Percentiles rank a stretch among this genome's conserved stretches.
phyloP scores from a whole-genome alignment of 805 yeast species.

The Metschnikowia lachancei region DNA sequence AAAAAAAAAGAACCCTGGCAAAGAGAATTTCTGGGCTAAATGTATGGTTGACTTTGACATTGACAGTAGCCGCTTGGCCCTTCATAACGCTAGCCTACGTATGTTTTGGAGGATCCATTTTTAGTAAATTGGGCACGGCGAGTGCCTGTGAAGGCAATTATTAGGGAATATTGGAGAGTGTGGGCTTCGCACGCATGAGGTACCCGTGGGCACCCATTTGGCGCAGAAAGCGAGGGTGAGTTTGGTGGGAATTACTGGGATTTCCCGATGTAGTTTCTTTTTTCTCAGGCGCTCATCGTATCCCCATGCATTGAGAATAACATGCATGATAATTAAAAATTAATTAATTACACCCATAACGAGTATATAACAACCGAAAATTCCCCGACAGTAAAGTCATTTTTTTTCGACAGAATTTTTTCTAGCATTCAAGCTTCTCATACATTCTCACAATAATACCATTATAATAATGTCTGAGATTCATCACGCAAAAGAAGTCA shows the following conservation, averaged over 20 bases:
- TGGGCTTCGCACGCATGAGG: too few relatives aligned
- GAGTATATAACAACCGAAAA: slow-evolving; percentile 7
- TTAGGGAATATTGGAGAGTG: too few relatives aligned
- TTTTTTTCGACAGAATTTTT: background rate
- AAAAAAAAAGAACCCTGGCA: background rate
- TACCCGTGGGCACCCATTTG: slow-evolving; percentile 8
- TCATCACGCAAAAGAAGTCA: slow-evolving; percentile 20
- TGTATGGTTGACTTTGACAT: background rate
- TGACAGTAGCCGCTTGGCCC: slow-evolving; percentile 1
- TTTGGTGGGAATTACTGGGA: background rate
- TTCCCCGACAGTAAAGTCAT: background rate
- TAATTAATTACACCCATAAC: slow-evolving; percentile 2
- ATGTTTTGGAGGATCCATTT: too few relatives aligned
- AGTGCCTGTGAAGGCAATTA: too few relatives aligned
- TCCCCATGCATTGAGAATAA: slow-evolving; percentile 5
- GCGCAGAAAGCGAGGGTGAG: slow-evolving; percentile 1
- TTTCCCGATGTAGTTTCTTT: slow-evolving; percentile 6
- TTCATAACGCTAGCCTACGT: background rate
- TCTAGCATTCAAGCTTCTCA: slow-evolving; percentile 1
- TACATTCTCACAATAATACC: background rate
- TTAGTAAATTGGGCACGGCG: too few relatives aligned
- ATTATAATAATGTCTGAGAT: slow-evolving; percentile 26
- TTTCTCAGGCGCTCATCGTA: slow-evolving; percentile 11
- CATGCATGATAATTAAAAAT: slow-evolving; percentile 6
- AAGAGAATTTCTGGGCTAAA: background rate